A percentile compares a stretch with the other conserved stretches of the same genome.
These are phyloP conservation scores for Amanita molliuscula DNA, from an alignment of 768 basidiomycete species.

Conservation along the genomic window DNA sequence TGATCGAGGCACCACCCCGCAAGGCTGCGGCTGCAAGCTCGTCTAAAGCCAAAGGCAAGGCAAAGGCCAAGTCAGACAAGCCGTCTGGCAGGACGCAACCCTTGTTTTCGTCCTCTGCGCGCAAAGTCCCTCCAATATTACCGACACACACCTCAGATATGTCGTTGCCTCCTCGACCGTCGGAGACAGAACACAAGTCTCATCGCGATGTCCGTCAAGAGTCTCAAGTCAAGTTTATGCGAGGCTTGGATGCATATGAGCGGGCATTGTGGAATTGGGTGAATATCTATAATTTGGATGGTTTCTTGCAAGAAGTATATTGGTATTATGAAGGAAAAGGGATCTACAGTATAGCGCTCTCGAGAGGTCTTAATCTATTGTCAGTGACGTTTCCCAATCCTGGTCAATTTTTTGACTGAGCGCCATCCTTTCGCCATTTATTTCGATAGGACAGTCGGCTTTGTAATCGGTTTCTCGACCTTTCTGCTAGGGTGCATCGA, in stretches of 20 bases:
- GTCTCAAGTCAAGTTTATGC: conserved; percentile 38
- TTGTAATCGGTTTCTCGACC: conserved; percentile 97
- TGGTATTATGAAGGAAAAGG: conserved; percentile 96
- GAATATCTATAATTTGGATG: conserved; percentile 95
- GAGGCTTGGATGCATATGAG: conserved; percentile 76
- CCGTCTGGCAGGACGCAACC: conserved; percentile 32
- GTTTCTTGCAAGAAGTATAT: conserved; percentile 92
- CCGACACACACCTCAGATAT: conserved; percentile 26
- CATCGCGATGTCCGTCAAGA: conserved; percentile 16
- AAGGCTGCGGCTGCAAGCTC: conserved; percentile 12
- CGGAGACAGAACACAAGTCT: conserved; percentile 41
- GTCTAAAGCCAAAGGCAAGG: conserved; percentile 14
- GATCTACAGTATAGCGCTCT: conserved; percentile 88
- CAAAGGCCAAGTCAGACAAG: conserved; percentile 10
- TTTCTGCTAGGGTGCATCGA: conserved; percentile 94
- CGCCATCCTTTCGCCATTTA: conserved; percentile 11
- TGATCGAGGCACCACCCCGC: conserved; percentile 64
- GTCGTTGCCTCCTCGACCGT: conserved; percentile 54
- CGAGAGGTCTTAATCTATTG: conserved; percentile 90
- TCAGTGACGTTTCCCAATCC: conserved; percentile 34
- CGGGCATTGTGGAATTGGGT: conserved; percentile 98
- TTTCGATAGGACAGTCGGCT: conserved; percentile 77
- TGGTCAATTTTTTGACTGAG: neutral
- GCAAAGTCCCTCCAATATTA: conserved; percentile 29
- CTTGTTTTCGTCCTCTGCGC: conserved; percentile 37